Conservation (phyloP, 2,329 filamentous ascomycete genomes). For the Nemania sp. region DNA sequence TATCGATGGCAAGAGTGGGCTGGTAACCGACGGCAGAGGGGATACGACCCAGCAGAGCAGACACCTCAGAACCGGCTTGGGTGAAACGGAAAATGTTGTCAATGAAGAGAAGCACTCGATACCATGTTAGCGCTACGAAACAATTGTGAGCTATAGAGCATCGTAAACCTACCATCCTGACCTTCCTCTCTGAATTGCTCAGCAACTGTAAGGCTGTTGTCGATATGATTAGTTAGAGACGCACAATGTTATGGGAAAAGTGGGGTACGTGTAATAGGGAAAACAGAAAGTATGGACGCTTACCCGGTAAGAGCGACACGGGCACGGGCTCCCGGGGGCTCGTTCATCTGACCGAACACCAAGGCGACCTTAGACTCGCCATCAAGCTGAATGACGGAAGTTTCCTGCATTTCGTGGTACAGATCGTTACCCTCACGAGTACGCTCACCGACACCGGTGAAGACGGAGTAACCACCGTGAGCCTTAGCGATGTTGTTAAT, state of each 20-base stretch:
- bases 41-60: constrained; percentile 98
- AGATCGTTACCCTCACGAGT: constrained; percentile 99
- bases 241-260: constrained; percentile 60
- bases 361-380: constrained; percentile 99
- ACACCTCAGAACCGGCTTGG: constrained; percentile 99
- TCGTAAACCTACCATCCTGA: constrained; percentile 79
- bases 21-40: constrained; percentile 99
- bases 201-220: constrained; percentile 68
- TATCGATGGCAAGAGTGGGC: constrained; percentile 97
- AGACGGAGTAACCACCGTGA: constrained; percentile 99
- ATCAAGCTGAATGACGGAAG: constrained; percentile 98
- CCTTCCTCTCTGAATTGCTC: constrained; percentile 87
- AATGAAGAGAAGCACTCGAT: constrained; percentile 95
- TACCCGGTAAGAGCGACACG: constrained; percentile 96
- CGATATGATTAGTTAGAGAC: constrained; percentile 8
- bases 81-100: constrained; percentile 99
- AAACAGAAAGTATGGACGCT: constrained; percentile 15
- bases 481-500: constrained; percentile 99
- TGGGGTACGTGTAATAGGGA: background rate
- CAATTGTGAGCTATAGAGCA: background rate
- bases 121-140: constrained; percentile 26
- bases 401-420: constrained; percentile 99
- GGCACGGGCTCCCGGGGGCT: constrained; percentile 98
- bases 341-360: constrained; percentile 99
- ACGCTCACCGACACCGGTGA: constrained; percentile 99